Evolutionary conservation across 192 early-diverging fungal species (phyloP), one percentile per base, ranked within the genome.

Genomic region (Backusella mclennaniae): DNA sequence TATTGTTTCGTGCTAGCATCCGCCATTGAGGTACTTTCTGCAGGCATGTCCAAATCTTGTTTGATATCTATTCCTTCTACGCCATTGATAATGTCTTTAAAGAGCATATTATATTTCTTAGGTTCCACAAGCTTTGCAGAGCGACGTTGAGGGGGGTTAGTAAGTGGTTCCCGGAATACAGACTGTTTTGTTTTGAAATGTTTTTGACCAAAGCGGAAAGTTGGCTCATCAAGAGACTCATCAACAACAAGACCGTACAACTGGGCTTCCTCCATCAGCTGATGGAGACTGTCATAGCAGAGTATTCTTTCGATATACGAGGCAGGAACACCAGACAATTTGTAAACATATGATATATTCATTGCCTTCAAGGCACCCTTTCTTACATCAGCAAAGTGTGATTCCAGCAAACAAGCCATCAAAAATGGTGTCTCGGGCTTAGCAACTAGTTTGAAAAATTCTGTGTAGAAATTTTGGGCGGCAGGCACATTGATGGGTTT

Each of bases 361-460:
- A 97, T 91, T 1, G 92, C 90, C 77, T 88, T 87, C 9, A 95
- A 80, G 9, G 90, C 95, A 6, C 89, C 88, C 39, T 90, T 86
- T 35, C 96, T 92, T 33, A 98, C 87, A 44, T 85, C 85, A 0
- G 82, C 82, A 79, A 98, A 96, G 39, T 92, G 89, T 36, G 88
- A 79, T 79, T 98, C 92, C 52, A 93, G 73, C 29, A 95, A 77
- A 66, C 95, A 96, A 0, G 93, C 94, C 77, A 96, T 84, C 44
- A 97, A 77, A 49, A 92, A 92, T 1, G 95, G 88, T 3, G 91
- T 92, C 1, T 74, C 69, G 0, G 80, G 76, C 23, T 88, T 84
- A 7, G 82, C 87, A 1, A 96, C 73, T 15, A 87, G 79, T 19
- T 91, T 87, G 84, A 98, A 98, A 67, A 96, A 92, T 39, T 84